These are phyloP conservation scores for Phytophthora rubi DNA, from an alignment of 352 stramenopile genomes.

Conservation along the genomic window DNA sequence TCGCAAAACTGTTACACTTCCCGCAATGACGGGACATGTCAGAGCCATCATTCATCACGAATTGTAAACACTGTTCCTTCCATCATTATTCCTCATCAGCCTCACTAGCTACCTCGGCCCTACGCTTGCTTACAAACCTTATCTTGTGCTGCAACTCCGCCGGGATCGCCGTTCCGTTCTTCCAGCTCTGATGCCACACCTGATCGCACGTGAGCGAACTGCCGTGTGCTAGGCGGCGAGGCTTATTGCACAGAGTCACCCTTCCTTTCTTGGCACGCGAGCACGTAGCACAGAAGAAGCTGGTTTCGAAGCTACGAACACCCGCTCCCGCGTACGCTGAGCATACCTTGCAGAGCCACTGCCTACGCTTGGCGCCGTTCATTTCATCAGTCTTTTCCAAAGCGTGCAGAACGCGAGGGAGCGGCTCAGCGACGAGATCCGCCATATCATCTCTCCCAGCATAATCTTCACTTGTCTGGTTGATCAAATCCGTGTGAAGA, in stretches of 20 bases:
- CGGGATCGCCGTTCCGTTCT: slow-evolving; percentile 15
- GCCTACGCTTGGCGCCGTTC: slow-evolving; percentile 23
- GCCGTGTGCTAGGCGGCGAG: neutral
- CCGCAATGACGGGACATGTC: neutral
- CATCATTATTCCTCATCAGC: no score
- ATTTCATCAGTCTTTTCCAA: slow-evolving; percentile 21
- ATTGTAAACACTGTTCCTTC: no score
- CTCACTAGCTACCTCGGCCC: neutral
- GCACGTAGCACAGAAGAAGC: slow-evolving; percentile 23
- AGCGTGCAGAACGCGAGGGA: neutral
- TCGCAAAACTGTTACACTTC: slow-evolving; percentile 1
- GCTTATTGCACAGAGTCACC: slow-evolving; percentile 21
- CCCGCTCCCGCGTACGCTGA: slow-evolving; percentile 12
- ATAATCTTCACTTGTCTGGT: slow-evolving; percentile 20
- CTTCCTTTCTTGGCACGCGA: slow-evolving; percentile 6
- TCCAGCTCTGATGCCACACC: slow-evolving; percentile 29
- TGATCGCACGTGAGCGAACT: slow-evolving; percentile 16
- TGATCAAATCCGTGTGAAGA: slow-evolving; percentile 14
- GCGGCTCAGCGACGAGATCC: slow-evolving; percentile 12
- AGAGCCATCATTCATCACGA: slow-evolving; percentile 8
- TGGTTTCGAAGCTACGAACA: slow-evolving; percentile 25
- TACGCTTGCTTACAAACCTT: slow-evolving; percentile 10
- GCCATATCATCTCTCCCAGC: neutral
- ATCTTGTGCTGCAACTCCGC: slow-evolving; percentile 20
- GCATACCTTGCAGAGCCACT: slow-evolving; percentile 37